Evolutionary conservation across 768 basidiomycete genomes (phyloP).

Genomic region (Tephrocybe sp.): DNA sequence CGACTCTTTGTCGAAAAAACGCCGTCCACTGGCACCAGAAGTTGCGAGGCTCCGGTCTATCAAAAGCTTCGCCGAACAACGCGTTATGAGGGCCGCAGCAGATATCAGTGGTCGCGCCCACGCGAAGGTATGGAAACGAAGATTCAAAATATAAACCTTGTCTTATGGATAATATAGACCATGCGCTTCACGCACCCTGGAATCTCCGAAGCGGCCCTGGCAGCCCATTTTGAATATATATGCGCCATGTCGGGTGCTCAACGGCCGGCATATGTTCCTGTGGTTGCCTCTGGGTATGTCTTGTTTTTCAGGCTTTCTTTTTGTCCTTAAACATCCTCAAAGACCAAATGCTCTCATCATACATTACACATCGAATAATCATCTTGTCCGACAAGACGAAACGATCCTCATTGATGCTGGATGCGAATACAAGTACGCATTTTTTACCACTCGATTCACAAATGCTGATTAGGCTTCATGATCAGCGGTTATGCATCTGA

Average conservation of each 20-base stretch:
- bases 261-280: constrained; percentile 95
- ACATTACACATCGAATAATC: constrained; percentile 93
- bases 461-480: too few relatives aligned
- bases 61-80: constrained; percentile 78
- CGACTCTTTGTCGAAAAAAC: constrained; percentile 46
- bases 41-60: constrained; percentile 70
- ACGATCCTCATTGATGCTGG: constrained; percentile 88
- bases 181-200: constrained; percentile 70
- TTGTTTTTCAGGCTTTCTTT: background rate
- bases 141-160: background rate
- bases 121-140: constrained; percentile 56
- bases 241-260: constrained; percentile 79
- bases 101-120: constrained; percentile 86
- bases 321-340: background rate
- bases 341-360: constrained; percentile 89
- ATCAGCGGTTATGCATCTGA: constrained; percentile 89
- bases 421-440: constrained; percentile 81
- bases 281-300: constrained; percentile 88
- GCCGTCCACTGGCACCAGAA: constrained; percentile 58
- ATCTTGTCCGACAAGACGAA: constrained; percentile 66
- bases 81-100: constrained; percentile 80
- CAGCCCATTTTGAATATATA: constrained; percentile 87
- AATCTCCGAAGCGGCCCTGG: constrained; percentile 37
- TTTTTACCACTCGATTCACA: background rate
- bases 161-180: constrained; percentile 43